Conservation (phyloP, 495 filamentous ascomycete species). For the Podospora fimiseda region DNA sequence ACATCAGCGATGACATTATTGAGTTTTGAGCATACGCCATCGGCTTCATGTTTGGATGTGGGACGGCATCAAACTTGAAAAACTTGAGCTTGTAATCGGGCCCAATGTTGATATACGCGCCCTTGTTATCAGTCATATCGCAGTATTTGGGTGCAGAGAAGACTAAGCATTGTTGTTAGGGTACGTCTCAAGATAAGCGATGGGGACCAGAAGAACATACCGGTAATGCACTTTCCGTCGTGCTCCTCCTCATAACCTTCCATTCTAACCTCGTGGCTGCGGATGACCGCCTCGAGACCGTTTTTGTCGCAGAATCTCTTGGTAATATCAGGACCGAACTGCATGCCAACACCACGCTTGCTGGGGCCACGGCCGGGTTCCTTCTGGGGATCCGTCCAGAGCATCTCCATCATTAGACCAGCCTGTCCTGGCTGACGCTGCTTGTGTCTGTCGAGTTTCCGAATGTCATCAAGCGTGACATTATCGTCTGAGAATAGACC, state of each 20-base stretch:
- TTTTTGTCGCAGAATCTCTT: slow-evolving; percentile 97
- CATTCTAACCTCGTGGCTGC: slow-evolving; percentile 97
- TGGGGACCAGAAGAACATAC: slow-evolving; percentile 31
- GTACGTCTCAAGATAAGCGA: not conserved
- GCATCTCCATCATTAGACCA: slow-evolving; percentile 99
- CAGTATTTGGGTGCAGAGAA: slow-evolving; percentile 98
- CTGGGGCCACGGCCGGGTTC: slow-evolving; percentile 82
- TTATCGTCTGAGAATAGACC: slow-evolving; percentile 98
- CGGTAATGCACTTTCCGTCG: slow-evolving; percentile 92
- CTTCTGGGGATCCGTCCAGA: slow-evolving; percentile 95
- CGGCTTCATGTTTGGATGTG: slow-evolving; percentile 88
- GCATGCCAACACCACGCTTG: slow-evolving; percentile 93
- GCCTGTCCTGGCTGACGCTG: slow-evolving; percentile 94
- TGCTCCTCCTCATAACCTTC: slow-evolving; percentile 97
- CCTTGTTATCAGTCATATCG: slow-evolving; percentile 95
- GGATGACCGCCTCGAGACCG: slow-evolving; percentile 87
- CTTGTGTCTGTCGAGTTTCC: slow-evolving; percentile 83
- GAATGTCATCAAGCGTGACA: slow-evolving; percentile 82
- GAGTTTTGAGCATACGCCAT: slow-evolving; percentile 77
- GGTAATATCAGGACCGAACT: slow-evolving; percentile 95
- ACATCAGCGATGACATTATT: slow-evolving; percentile 57
- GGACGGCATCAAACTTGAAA: slow-evolving; percentile 90
- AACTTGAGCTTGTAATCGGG: slow-evolving; percentile 86
- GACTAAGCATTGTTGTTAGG: slow-evolving; percentile 43
- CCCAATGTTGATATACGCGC: slow-evolving; percentile 96